A percentile compares a stretch with the other conserved stretches of the same genome.
Evolutionary conservation across 176 grass and related monocot genomes (phyloP).

Genomic region (Olyra latifolia): DNA sequence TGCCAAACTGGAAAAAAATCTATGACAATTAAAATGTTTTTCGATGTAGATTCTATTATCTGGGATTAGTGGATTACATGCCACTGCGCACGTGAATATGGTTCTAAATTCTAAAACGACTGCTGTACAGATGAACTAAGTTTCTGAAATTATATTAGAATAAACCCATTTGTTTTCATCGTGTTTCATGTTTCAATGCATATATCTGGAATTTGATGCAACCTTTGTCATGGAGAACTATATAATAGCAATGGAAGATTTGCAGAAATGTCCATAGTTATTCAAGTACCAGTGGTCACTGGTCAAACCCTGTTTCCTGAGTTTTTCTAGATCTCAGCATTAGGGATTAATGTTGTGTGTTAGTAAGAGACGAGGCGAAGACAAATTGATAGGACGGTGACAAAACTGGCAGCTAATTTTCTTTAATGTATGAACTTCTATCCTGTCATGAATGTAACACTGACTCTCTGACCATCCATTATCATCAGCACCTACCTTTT

Average conservation of each 20-base stretch:
- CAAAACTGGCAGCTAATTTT: neutral
- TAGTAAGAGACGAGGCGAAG: neutral
- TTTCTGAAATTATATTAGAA: neutral
- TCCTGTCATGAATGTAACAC: neutral
- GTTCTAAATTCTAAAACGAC: neutral
- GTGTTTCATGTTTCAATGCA: neutral
- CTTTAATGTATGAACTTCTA: neutral
- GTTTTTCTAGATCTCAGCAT: neutral
- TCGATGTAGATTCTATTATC: neutral
- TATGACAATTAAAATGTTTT: neutral
- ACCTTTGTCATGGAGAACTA: neutral
- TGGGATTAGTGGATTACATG: neutral
- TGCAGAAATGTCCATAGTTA: neutral
- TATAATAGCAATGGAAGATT: neutral
- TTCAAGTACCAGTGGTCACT: neutral
- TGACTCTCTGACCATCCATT: neutral
- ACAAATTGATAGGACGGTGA: neutral
- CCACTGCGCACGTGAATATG: neutral
- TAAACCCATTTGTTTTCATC: neutral
- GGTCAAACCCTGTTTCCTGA: neutral
- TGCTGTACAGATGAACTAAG: conserved; percentile 6
- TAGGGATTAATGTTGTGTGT: neutral
- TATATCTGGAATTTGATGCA: neutral
- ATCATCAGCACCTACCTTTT: neutral
- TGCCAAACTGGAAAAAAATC: neutral